phyloP scores from a whole-genome alignment of 164 flowering plant species.

The Vitis labrusca region DNA sequence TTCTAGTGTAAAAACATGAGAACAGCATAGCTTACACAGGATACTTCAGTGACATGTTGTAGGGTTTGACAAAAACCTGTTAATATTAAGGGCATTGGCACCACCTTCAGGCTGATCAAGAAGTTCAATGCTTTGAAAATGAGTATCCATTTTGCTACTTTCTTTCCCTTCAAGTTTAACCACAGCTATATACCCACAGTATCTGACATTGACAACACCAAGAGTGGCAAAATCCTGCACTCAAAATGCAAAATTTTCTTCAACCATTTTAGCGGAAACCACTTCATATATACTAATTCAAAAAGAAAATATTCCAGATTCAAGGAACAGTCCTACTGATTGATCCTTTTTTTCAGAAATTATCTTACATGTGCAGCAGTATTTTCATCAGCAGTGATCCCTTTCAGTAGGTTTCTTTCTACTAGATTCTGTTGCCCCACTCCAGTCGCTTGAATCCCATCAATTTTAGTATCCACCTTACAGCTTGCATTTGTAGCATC shows the following conservation, averaged over 20 bases:
- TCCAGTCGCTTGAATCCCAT: constrained; percentile 73
- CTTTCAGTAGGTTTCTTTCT: constrained; percentile 85
- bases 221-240: constrained; percentile 85
- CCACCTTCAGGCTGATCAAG: constrained; percentile 94
- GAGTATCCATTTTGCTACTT: constrained; percentile 23
- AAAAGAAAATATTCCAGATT: neutral
- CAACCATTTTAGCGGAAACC: constrained; percentile 6
- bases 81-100: constrained; percentile 91
- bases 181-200: constrained; percentile 75
- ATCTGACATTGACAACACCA: constrained; percentile 77
- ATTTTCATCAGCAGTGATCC: constrained; percentile 98
- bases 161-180: constrained; percentile 64
- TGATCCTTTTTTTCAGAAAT: constrained; percentile 5
- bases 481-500: constrained; percentile 78
- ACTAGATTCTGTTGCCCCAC: constrained; percentile 41
- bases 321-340: neutral
- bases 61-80: constrained; percentile 57
- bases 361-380: constrained; percentile 94
- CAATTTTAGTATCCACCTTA: constrained; percentile 91
- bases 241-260: constrained; percentile 8
- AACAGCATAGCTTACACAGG: too few species aligned
- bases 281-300: neutral
- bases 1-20: neutral
- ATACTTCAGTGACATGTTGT: neutral
- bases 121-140: constrained; percentile 44